A percentile compares a stretch with the other conserved stretches of the same genome.
These are phyloP conservation scores for Apiotrichum gamsii DNA, from an alignment of 1,284 basidiomycete genomes.

Conservation along the genomic window DNA sequence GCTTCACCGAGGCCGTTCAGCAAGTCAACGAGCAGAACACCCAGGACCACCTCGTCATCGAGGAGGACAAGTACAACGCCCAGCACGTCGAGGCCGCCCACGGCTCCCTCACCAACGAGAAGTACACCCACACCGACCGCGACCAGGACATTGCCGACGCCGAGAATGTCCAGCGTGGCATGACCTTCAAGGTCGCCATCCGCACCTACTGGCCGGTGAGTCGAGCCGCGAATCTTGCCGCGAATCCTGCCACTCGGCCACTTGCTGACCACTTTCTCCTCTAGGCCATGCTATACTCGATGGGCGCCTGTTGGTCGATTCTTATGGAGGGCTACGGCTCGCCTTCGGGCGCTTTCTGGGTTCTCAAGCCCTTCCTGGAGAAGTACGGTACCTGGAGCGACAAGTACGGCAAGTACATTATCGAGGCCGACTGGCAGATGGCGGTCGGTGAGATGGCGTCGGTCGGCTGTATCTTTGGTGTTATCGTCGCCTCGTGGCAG, in stretches of 20 bases:
- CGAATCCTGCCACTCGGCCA: neutral
- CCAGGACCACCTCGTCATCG: too few relatives aligned
- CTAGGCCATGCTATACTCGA: neutral
- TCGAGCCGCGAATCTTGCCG: neutral
- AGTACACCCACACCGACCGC: too few relatives aligned
- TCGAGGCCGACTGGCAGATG: neutral
- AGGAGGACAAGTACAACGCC: too few relatives aligned
- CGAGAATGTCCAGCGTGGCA: neutral
- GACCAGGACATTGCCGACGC: neutral
- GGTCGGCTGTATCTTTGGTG: neutral
- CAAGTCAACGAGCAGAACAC: too few relatives aligned
- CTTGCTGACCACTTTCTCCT: too few relatives aligned
- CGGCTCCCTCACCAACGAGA: too few relatives aligned
- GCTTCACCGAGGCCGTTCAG: too few relatives aligned
- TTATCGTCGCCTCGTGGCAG: neutral
- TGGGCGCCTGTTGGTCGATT: neutral
- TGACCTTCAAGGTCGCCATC: neutral
- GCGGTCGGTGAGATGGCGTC: neutral
- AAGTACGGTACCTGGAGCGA: neutral
- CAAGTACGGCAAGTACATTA: neutral
- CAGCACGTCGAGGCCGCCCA: too few relatives aligned
- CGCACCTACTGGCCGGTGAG: neutral
- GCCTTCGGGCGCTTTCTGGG: neutral
- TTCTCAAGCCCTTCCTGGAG: neutral
- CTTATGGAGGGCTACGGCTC: neutral